These are phyloP conservation scores for Fusarium sp. DNA, from an alignment of 2,329 filamentous ascomycete genomes.

Conservation along the genomic window DNA sequence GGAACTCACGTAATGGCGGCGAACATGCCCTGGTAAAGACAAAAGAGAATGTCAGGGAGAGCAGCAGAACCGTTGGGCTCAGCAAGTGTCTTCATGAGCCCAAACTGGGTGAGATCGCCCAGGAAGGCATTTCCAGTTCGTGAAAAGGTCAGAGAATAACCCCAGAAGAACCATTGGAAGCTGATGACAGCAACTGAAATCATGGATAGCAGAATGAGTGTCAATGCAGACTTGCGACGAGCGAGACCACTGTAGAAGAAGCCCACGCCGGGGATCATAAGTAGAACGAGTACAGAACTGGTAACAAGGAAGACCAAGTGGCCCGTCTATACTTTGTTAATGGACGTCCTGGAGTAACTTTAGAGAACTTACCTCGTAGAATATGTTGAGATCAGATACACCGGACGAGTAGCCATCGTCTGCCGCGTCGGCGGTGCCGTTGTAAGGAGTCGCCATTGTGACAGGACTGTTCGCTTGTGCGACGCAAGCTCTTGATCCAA, in stretches of 20 bases:
- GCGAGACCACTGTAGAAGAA: slow-evolving; percentile 96
- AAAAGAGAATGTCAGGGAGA: slow-evolving; percentile 87
- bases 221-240: slow-evolving; percentile 88
- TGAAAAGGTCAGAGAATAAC: slow-evolving; percentile 87
- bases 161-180: slow-evolving; percentile 98
- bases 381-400: slow-evolving; percentile 82
- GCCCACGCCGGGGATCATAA: slow-evolving; percentile 94
- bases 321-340: slow-evolving; percentile 68
- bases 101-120: slow-evolving; percentile 84
- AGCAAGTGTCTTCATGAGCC: slow-evolving; percentile 81
- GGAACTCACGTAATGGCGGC: slow-evolving; percentile 83
- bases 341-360: neutral
- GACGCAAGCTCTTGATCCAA: slow-evolving; percentile 31
- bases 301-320: slow-evolving; percentile 86
- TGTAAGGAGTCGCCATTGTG: slow-evolving; percentile 59
- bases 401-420: slow-evolving; percentile 64
- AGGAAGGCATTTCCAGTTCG: slow-evolving; percentile 83
- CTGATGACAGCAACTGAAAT: slow-evolving; percentile 83
- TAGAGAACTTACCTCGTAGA: slow-evolving; percentile 74
- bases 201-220: slow-evolving; percentile 87
- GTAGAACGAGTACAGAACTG: slow-evolving; percentile 82
- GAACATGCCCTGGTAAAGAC: slow-evolving; percentile 90
- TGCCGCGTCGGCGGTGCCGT: slow-evolving; percentile 64
- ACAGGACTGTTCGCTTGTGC: slow-evolving; percentile 15
- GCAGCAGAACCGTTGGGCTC: slow-evolving; percentile 78